Base-by-base conservation (phyloP, 1,139 yeast species). In the Taphrina communis region DNA sequence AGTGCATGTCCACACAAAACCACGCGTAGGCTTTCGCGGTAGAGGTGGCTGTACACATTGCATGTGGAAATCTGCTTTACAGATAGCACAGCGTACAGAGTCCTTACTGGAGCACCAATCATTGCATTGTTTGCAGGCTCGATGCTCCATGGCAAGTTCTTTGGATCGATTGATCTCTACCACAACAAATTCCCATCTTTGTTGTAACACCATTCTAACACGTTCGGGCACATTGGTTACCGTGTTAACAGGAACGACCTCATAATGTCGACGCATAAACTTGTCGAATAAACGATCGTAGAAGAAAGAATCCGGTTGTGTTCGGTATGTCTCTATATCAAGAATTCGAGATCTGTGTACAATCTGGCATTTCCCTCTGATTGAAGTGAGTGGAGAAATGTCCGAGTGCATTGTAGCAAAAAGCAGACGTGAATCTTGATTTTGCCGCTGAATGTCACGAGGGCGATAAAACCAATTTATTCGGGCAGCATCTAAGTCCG, bases 391-490 rank as follows among this genome's bases (percentile, higher is more conserved):
- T 0, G 97, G 97, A 73, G 97, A 90, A 9, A 86, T 80, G 76
- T 91, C 97, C 36, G 91, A 84, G 75, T 93, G 96, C 88, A 92
- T 86, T 0, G 97, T 89, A 0, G 96, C 94, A 76, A 82, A 91
- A 5, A 94, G 80, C 65, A 89, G 78, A 70, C 99, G 82, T 2
- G 97, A 84, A 76, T 92, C 97, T 6, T 82, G 78, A 0, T 89
- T 82, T 50, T 84, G 82, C 71, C 87, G 84, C 68, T 88, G 86
- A 58, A 93, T 88, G 76, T 92, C 98, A 71, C 95, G 80, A 0
- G 97, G 96, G 63, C 99, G 82, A 76, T 92, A 91, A 76, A 88
- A 88, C 98, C 98, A 93, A 79, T 93, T 95, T 73, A 94, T 87
- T 71, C 86, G 87, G 73, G 91, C 86, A 72, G 80, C 78, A 75